These are phyloP conservation scores for Leishmania braziliensis DNA, from an alignment of 208 protist species.

Conservation along the genomic window DNA sequence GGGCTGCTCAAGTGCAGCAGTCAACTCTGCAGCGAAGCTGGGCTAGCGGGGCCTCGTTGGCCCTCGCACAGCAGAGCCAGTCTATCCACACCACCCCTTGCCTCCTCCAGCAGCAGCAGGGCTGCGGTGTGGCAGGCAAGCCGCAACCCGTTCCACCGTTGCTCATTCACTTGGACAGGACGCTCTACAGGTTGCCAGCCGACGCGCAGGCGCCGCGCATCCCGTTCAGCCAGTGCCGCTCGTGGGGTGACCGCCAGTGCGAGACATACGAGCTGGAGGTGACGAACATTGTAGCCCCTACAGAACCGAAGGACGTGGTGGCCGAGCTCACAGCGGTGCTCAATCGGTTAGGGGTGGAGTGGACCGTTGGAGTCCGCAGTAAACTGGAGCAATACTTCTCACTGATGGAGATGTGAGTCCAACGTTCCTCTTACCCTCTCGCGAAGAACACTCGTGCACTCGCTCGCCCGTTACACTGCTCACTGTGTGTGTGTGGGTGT, in stretches of 20 bases:
- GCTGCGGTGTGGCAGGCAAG: not conserved
- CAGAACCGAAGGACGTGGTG: conserved; percentile 36
- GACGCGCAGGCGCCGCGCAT: conserved; percentile 16
- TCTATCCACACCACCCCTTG: conserved; percentile 23
- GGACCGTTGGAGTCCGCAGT: conserved; percentile 45
- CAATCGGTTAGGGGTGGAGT: conserved; percentile 57
- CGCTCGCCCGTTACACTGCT: not conserved
- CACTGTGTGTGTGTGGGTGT: not conserved
- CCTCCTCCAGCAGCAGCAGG: conserved; percentile 28
- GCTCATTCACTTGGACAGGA: conserved; percentile 61
- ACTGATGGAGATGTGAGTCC: conserved; percentile 13
- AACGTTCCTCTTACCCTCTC: not conserved
- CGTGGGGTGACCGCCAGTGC: conserved; percentile 26
- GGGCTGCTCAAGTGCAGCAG: conserved; percentile 36
- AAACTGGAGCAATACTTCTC: conserved; percentile 73
- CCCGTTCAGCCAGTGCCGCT: conserved; percentile 26
- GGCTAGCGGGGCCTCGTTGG: not conserved
- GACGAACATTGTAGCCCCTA: conserved; percentile 37
- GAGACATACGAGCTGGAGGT: conserved; percentile 71
- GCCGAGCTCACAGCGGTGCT: conserved; percentile 48
- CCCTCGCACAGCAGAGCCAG: conserved; percentile 11
- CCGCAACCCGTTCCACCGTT: conserved; percentile 34
- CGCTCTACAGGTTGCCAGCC: conserved; percentile 40
- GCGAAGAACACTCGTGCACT: not conserved
- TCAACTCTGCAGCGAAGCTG: conserved; percentile 29